A percentile compares a stretch with the other conserved stretches of the same genome.
Conservation (phyloP, 192 early-diverging fungal genomes). For the Kappamyces sp. region DNA sequence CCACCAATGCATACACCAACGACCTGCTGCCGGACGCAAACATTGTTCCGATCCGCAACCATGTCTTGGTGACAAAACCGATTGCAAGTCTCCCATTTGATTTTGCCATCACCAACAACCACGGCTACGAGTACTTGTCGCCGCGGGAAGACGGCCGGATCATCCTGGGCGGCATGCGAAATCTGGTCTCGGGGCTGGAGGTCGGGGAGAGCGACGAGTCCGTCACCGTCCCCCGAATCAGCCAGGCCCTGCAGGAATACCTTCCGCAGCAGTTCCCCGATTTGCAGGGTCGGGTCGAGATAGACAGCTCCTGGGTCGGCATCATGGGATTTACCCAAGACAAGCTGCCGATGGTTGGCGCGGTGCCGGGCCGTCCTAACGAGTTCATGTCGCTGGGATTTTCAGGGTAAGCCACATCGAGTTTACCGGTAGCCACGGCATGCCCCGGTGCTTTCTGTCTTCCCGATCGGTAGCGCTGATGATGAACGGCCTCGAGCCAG, state of each 20-base stretch:
- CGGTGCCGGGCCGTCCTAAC: constrained; percentile 12
- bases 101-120: constrained; percentile 28
- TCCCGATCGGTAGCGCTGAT: no score
- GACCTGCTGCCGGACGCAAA: constrained; percentile 30
- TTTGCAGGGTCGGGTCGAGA: background rate
- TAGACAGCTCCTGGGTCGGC: constrained; percentile 39
- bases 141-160: constrained; percentile 37
- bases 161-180: constrained; percentile 37
- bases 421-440: constrained; percentile 31
- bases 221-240: constrained; percentile 19
- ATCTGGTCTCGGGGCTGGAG: constrained; percentile 28
- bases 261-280: constrained; percentile 18
- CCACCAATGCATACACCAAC: constrained; percentile 42
- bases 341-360: constrained; percentile 33
- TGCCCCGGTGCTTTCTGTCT: constrained; percentile 22
- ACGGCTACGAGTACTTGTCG: constrained; percentile 43
- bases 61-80: constrained; percentile 38
- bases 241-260: constrained; percentile 21
- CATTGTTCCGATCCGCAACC: constrained; percentile 42
- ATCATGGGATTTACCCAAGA: constrained; percentile 44
- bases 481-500: no score
- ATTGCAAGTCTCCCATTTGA: constrained; percentile 24
- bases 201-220: constrained; percentile 30
- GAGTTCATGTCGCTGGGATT: constrained; percentile 35
- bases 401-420: no score